These are phyloP conservation scores for Rutstroemia sp. DNA, from an alignment of 2,329 filamentous ascomycete genomes.

Conservation along the genomic window DNA sequence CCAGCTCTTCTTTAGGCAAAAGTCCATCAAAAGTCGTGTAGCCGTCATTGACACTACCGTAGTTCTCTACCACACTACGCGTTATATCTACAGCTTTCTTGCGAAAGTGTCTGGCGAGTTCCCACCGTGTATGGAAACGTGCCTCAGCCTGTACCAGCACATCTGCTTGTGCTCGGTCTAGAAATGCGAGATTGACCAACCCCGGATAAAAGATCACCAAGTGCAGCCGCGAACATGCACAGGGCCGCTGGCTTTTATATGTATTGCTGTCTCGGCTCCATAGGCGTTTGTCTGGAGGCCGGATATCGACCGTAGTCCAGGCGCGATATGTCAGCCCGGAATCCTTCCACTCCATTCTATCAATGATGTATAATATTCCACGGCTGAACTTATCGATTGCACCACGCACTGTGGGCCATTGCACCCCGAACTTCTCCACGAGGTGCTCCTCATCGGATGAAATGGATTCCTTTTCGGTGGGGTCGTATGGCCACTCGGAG, in stretches of 20 bases:
- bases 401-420: neutral
- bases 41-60: neutral
- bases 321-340: neutral
- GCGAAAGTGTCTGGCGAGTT: neutral
- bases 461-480: neutral
- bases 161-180: neutral
- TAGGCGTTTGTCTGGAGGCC: neutral
- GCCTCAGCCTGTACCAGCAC: neutral
- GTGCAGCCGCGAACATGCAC: neutral
- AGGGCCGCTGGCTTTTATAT: neutral
- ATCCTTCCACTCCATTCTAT: neutral
- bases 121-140: neutral
- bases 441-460: neutral
- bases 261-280: neutral
- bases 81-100: neutral
- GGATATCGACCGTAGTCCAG: neutral
- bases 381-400: neutral
- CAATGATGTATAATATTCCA: neutral
- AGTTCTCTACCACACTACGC: neutral
- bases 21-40: neutral
- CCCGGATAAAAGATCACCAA: neutral
- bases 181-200: neutral
- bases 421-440: neutral
- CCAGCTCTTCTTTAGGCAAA: neutral
- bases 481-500: neutral